These are phyloP conservation scores for Acacia confusa DNA, from an alignment of 306 rosid species.

Conservation along the genomic window DNA sequence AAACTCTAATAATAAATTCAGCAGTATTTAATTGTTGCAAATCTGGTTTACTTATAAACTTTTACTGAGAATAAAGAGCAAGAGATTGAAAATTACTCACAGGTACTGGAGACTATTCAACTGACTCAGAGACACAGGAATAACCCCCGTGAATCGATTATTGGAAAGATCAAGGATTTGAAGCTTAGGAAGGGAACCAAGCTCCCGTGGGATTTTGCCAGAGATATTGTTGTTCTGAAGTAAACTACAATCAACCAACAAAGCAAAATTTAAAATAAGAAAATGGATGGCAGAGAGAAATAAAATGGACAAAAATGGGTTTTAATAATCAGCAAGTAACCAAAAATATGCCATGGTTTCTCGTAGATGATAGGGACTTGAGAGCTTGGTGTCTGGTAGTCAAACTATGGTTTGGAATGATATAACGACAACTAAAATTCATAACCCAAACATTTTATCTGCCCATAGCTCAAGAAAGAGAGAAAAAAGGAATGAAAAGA, in stretches of 20 bases:
- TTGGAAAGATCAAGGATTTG: slow-evolving; percentile 70
- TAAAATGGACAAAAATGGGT: background rate
- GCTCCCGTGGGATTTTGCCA: slow-evolving; percentile 60
- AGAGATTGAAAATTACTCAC: slow-evolving; percentile 38
- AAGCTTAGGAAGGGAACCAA: slow-evolving; percentile 53
- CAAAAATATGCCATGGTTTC: background rate
- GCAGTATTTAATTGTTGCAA: background rate
- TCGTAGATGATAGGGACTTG: background rate
- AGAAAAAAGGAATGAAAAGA: background rate
- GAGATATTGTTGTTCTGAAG: slow-evolving; percentile 69
- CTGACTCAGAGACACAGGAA: slow-evolving; percentile 52
- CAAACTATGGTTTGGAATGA: background rate
- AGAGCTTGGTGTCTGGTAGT: background rate
- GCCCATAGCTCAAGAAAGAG: background rate
- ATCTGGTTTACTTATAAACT: background rate
- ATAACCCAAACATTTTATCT: background rate
- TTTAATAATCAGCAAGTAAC: background rate
- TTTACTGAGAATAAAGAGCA: background rate
- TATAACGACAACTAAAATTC: background rate
- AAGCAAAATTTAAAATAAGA: background rate
- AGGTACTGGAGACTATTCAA: slow-evolving; percentile 56
- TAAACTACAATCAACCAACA: slow-evolving; percentile 37
- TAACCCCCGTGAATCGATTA: slow-evolving; percentile 46
- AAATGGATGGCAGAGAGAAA: background rate
- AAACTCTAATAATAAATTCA: background rate